These are phyloP conservation scores for Kwoniella pini DNA, from an alignment of 768 basidiomycete genomes.

Conservation along the genomic window DNA sequence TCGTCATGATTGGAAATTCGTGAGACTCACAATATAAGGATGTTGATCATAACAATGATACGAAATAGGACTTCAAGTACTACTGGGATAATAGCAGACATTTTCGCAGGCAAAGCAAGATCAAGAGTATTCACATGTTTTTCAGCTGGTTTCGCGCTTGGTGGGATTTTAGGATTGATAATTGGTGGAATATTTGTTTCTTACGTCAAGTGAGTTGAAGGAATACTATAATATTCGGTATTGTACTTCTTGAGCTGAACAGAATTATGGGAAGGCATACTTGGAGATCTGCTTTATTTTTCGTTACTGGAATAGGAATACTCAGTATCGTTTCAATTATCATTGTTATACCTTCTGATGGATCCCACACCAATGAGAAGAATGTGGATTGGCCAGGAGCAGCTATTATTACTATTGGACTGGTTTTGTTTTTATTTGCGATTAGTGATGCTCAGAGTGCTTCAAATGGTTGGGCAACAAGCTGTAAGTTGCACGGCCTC, in stretches of 20 bases:
- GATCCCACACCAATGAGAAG: slow-evolving; percentile 45
- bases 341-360: slow-evolving; percentile 66
- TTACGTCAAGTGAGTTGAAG: slow-evolving; percentile 54
- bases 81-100: slow-evolving; percentile 76
- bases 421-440: slow-evolving; percentile 72
- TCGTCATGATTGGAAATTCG: too few species aligned
- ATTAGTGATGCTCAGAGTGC: slow-evolving; percentile 69
- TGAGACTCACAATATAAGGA: too few species aligned
- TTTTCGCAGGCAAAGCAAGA: slow-evolving; percentile 71
- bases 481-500: slow-evolving; percentile 61
- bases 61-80: slow-evolving; percentile 38
- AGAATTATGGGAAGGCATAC: slow-evolving; percentile 12
- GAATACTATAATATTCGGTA: background rate
- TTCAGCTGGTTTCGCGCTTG: slow-evolving; percentile 79
- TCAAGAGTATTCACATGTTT: slow-evolving; percentile 80
- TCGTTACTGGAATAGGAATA: slow-evolving; percentile 63
- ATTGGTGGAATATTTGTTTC: slow-evolving; percentile 74
- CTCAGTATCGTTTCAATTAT: slow-evolving; percentile 62
- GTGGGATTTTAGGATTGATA: slow-evolving; percentile 68
- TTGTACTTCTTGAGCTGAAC: background rate
- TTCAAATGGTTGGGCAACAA: slow-evolving; percentile 64
- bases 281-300: slow-evolving; percentile 71
- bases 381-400: slow-evolving; percentile 77
- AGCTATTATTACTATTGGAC: slow-evolving; percentile 64
- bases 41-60: background rate